Base-by-base conservation (phyloP, 2,329 filamentous ascomycete species). In the Knufia petricola region DNA sequence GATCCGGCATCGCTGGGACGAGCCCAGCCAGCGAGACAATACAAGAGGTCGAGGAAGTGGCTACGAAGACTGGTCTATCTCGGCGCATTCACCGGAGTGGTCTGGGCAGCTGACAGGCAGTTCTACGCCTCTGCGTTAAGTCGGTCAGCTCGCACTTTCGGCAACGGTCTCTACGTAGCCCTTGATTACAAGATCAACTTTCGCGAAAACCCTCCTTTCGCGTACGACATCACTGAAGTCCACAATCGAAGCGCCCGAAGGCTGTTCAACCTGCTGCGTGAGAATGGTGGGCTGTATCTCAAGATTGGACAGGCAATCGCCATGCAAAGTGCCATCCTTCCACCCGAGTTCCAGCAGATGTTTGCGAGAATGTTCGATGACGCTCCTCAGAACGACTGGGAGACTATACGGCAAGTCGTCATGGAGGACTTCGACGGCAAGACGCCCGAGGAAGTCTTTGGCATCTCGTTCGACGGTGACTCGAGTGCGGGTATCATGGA, bases 221-320 rank as follows among this genome's bases (percentile, higher is more conserved):
- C 83, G 20, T 79, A 82, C 44, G 82, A 80, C 17, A 80, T 94
- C 34, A 75, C 78, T 36, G 85, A 87, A 50, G 69, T 96, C 44
- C 92, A 98, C 67, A 71, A 76, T 31, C 82, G 92, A 52, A 94
- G 85, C 62, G 92, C 92, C 0, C 80, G 88, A 68, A 76, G 86
- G 21, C 70, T 96, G 31, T 94, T 87, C 52, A 75, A 90, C 24
- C 70, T 98, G 53, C 74, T 96, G 56, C 77, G 86, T 21, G 72
- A 78, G 48, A 98, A 98, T 74, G 90, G 92, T 52, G 92, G 92
- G 0, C 69, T 98, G 15, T 98, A 96, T 63, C 74, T 96, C 62
- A 98, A 98, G 75, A 95, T 98, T 50, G 92, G 92, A 0, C 92
- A 98, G 72, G 92, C 92, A 3, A 90, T 98, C 57, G 92, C 90